Evolutionary conservation across 805 yeast genomes (phyloP).

Genomic region (Teunomyces panamensis): DNA sequence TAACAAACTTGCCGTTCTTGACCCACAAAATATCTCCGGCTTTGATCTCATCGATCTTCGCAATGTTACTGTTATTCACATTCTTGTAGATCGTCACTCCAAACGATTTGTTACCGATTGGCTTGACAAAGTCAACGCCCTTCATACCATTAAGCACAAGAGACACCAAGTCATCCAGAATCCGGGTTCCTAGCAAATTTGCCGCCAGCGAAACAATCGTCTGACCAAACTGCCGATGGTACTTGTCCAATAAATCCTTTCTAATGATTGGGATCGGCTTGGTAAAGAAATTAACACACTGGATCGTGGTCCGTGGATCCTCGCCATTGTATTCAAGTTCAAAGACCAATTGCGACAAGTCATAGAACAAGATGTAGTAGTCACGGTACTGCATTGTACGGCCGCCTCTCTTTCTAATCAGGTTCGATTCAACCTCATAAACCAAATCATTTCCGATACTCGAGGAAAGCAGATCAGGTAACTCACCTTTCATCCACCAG

Average conservation of each 20-base stretch:
- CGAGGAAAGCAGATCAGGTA: constrained; percentile 51
- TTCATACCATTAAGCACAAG: constrained; percentile 17
- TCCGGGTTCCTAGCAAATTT: constrained; percentile 29
- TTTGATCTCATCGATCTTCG: constrained; percentile 57
- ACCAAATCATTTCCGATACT: constrained; percentile 48
- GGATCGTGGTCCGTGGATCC: constrained; percentile 53
- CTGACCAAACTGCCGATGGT: constrained; percentile 51
- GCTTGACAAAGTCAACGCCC: constrained; percentile 36
- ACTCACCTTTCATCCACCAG: constrained; percentile 69
- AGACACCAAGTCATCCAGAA: constrained; percentile 28
- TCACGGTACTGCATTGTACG: constrained; percentile 51
- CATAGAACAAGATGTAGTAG: constrained; percentile 69
- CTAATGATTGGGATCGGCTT: constrained; percentile 44
- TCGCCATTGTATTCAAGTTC: constrained; percentile 53
- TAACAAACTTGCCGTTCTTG: constrained; percentile 69
- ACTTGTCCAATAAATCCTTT: constrained; percentile 48
- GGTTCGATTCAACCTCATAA: constrained; percentile 63
- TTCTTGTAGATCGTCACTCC: constrained; percentile 72
- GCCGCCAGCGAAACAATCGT: constrained; percentile 39
- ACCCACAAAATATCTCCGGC: constrained; percentile 86
- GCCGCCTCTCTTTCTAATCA: constrained; percentile 56
- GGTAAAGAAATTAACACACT: constrained; percentile 23
- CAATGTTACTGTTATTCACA: constrained; percentile 34
- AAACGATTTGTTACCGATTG: constrained; percentile 64
- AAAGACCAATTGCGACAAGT: constrained; percentile 63